A percentile compares a stretch with the other conserved stretches of the same genome.
Conservation (phyloP, 768 basidiomycete genomes). For the Nidularia sp. region DNA sequence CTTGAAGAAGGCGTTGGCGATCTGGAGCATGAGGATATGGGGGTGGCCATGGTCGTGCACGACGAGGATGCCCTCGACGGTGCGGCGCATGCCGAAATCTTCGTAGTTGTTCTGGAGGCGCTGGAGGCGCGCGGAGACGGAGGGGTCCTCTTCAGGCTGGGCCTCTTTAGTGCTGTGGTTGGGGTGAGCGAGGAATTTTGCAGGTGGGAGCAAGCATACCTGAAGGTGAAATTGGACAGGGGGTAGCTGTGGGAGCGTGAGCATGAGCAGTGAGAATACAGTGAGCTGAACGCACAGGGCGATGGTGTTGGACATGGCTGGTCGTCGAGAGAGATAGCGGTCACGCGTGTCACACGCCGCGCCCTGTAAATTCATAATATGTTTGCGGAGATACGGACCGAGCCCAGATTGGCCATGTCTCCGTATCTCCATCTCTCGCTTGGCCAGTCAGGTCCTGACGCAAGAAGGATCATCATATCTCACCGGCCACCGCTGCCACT, state of each 20-base stretch:
- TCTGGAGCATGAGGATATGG: constrained; percentile 96
- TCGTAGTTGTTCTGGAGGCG: constrained; percentile 96
- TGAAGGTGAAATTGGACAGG: constrained; percentile 90
- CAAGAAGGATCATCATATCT: too few relatives aligned
- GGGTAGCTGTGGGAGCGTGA: constrained; percentile 54
- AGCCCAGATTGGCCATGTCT: too few relatives aligned
- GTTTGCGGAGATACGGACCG: too few relatives aligned
- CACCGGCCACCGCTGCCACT: too few relatives aligned
- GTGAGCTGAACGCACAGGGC: constrained; percentile 41
- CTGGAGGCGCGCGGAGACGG: constrained; percentile 90
- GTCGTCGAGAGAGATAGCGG: constrained; percentile 8
- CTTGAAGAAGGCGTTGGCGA: constrained; percentile 99
- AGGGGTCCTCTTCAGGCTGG: constrained; percentile 96
- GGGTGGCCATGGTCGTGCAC: constrained; percentile 97
- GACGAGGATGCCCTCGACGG: constrained; percentile 86
- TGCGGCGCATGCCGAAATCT: constrained; percentile 94
- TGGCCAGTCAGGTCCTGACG: too few relatives aligned
- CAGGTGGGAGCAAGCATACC: constrained; percentile 31
- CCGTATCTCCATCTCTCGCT: too few relatives aligned
- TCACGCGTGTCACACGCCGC: neutral
- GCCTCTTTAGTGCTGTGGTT: constrained; percentile 82
- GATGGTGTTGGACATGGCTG: constrained; percentile 48
- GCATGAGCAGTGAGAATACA: neutral
- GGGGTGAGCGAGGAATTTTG: constrained; percentile 7
- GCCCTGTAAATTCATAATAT: neutral